Base-by-base conservation (phyloP, 2,329 filamentous ascomycete species). In the Ophiostoma populinum region DNA sequence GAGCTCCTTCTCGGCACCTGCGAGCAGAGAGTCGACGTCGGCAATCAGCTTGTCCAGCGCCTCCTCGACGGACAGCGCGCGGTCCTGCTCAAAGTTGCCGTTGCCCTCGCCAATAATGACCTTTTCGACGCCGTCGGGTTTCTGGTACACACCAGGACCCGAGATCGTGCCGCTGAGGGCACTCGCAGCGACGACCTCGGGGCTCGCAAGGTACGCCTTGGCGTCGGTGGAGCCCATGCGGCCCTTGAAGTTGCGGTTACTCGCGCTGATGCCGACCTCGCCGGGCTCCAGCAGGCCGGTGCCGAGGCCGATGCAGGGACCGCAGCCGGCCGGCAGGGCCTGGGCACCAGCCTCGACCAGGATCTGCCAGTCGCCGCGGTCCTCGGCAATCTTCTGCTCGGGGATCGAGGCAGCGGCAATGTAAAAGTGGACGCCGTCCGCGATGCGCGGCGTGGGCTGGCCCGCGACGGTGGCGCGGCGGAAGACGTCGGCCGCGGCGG, bases 171-270 rank as follows among this genome's bases (percentile, higher is more conserved):
- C 80, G 12, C 62, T 48, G 0, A 94, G 57, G 3, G 87, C 87
- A 47, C 81, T 92, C 7, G 90, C 86, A 4, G 87, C 87, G 1
- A 95, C 87, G 3, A 93, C 76, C 49, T 94, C 86, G 1, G 90
- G 86, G 44, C 79, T 87, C 6, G 77, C 80, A 1, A 94, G 73
- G 51, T 93, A 94, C 0, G 83, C 82, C 48, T 83, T 75, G 0
- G 83, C 80, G 5, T 80, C 71, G 3, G 68, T 73, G 11, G 69
- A 76, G 3, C 86, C 86, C 80, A 94, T 92, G 3, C 86, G 72
- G 0, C 85, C 86, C 55, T 86, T 85, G 63, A 86, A 94, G 54
- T 93, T 93, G 9, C 86, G 66, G 60, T 94, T 94, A 34, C 66
- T 75, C 0, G 83, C 81, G 41, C 67, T 75, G 45, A 94, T 86